Evolutionary conservation across 495 filamentous ascomycete species (phyloP).

Genomic region (Stereocaulon alpinum): DNA sequence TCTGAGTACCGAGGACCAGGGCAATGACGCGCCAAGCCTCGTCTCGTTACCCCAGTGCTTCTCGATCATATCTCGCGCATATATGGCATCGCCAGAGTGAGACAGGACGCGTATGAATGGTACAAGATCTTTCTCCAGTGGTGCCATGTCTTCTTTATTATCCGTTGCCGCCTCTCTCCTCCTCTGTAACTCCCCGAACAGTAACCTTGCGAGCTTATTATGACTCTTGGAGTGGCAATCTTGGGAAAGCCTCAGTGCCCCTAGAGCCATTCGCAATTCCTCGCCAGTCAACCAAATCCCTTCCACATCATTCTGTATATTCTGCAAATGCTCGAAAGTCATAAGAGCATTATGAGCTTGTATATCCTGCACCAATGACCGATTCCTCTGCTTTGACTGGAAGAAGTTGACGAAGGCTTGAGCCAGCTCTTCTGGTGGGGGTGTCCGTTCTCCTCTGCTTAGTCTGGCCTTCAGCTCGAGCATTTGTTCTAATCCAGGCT

Average conservation of each 20-base stretch:
- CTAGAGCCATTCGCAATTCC: conserved; percentile 39
- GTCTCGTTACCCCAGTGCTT: conserved; percentile 32
- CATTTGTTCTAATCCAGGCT: conserved; percentile 51
- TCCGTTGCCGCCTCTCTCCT: conserved; percentile 23
- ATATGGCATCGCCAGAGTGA: conserved; percentile 46
- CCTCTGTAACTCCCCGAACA: conserved; percentile 43
- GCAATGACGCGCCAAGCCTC: conserved; percentile 26
- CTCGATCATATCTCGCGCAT: conserved; percentile 44
- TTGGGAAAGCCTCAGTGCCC: conserved; percentile 24
- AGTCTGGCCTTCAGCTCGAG: conserved; percentile 38
- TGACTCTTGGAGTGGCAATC: conserved; percentile 33
- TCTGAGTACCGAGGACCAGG: conserved; percentile 51
- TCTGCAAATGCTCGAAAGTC: conserved; percentile 50
- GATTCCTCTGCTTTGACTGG: conserved; percentile 36
- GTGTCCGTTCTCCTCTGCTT: conserved; percentile 42
- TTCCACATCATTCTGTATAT: conserved; percentile 29
- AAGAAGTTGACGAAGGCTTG: conserved; percentile 58
- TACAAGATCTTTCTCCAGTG: conserved; percentile 32
- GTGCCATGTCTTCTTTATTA: conserved; percentile 27
- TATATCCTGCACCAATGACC: conserved; percentile 47
- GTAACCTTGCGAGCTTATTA: conserved; percentile 42
- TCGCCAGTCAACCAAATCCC: conserved; percentile 36
- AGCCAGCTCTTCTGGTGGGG: conserved; percentile 46
- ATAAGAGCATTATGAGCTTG: conserved; percentile 43
- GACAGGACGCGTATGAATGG: conserved; percentile 46